These are phyloP conservation scores for Penicillium decumbens DNA, from an alignment of 2,329 filamentous ascomycete genomes.

Conservation along the genomic window DNA sequence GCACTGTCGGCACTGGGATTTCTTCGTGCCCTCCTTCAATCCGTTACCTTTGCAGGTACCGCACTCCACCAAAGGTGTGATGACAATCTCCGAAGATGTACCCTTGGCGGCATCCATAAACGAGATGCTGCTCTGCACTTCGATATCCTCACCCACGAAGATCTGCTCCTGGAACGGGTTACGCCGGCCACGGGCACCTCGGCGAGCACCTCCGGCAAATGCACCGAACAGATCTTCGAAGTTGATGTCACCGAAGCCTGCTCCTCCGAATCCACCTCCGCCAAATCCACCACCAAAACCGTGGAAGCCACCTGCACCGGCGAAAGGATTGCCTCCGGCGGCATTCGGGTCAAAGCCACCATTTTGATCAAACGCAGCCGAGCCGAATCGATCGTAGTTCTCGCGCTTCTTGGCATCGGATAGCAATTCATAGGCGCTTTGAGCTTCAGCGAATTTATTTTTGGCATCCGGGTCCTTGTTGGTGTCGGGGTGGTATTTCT, in stretches of 20 bases:
- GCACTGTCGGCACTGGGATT: constrained; percentile 70
- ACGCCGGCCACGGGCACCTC: constrained; percentile 51
- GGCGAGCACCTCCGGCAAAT: constrained; percentile 61
- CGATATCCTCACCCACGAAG: constrained; percentile 90
- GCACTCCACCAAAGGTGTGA: constrained; percentile 76
- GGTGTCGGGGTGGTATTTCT: constrained; percentile 96
- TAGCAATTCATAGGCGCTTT: constrained; percentile 87
- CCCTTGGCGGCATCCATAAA: constrained; percentile 97
- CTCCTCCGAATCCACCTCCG: constrained; percentile 51
- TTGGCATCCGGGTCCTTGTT: constrained; percentile 94
- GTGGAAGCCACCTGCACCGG: constrained; percentile 57
- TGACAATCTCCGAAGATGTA: constrained; percentile 76
- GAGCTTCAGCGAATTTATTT: constrained; percentile 88
- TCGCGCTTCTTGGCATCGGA: constrained; percentile 91
- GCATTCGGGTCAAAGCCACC: constrained; percentile 74
- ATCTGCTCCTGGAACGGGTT: constrained; percentile 75
- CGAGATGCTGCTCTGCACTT: constrained; percentile 85
- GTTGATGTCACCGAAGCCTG: constrained; percentile 72
- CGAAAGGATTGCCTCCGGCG: constrained; percentile 53
- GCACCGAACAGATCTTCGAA: constrained; percentile 94
- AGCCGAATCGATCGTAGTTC: constrained; percentile 84
- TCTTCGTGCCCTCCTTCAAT: constrained; percentile 72
- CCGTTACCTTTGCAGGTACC: constrained; percentile 78
- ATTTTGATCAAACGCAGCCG: constrained; percentile 64
- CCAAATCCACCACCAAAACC: constrained; percentile 55